These are phyloP conservation scores for Grigorovia humatica DNA, from an alignment of 805 yeast genomes.

Conservation along the genomic window DNA sequence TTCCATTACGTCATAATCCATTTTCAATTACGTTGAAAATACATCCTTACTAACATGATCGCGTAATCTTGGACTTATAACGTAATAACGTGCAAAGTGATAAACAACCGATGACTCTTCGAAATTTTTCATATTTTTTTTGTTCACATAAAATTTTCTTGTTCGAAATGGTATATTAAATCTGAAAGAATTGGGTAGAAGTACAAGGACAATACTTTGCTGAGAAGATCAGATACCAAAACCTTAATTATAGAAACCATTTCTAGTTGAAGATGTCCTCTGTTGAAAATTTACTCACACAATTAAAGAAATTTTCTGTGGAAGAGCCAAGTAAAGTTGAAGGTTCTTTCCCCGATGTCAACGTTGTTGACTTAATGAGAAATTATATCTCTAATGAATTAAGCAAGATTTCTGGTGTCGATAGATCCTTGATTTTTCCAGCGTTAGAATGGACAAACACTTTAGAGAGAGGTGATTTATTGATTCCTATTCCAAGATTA, in stretches of 20 bases:
- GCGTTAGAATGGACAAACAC: slow-evolving; percentile 83
- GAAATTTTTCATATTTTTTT: too few species aligned
- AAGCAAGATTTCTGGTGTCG: slow-evolving; percentile 62
- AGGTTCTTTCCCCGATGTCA: slow-evolving; percentile 65
- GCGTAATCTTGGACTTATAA: too few species aligned
- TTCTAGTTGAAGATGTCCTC: neutral
- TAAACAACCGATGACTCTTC: neutral
- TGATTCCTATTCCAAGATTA: slow-evolving; percentile 86
- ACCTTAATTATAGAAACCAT: too few species aligned
- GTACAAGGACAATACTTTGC: too few species aligned
- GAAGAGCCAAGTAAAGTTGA: slow-evolving; percentile 34
- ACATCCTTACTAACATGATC: too few species aligned
- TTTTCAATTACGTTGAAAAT: too few species aligned
- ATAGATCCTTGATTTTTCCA: slow-evolving; percentile 56
- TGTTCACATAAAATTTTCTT: too few species aligned
- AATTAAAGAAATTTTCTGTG: slow-evolving; percentile 28
- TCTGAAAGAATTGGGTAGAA: neutral
- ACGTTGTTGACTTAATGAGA: slow-evolving; percentile 81
- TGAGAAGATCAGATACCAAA: too few species aligned
- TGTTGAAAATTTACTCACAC: slow-evolving; percentile 18
- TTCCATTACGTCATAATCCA: too few species aligned
- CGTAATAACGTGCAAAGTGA: neutral
- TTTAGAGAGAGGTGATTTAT: slow-evolving; percentile 81
- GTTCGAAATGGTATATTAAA: neutral
- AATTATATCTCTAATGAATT: slow-evolving; percentile 79